Conservation (phyloP, 768 basidiomycete species). For the Termitomyces sp. region DNA sequence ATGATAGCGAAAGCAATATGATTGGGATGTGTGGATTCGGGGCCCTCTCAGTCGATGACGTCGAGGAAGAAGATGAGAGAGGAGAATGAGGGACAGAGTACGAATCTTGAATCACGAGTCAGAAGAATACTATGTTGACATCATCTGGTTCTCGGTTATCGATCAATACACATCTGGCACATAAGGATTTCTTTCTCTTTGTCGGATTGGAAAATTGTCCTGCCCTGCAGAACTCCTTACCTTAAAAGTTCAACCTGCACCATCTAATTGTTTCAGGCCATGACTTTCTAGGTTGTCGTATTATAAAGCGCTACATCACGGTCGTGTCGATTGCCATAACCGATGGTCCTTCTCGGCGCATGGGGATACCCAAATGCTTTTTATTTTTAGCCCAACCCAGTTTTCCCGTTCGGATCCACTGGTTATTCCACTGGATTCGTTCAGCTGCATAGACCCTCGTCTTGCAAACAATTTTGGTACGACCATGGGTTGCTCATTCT, state of each 20-base stretch:
- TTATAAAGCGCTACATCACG: too few species aligned
- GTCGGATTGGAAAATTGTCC: too few species aligned
- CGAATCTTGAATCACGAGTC: neutral
- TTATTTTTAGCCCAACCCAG: slow-evolving; percentile 14
- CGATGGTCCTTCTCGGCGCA: neutral
- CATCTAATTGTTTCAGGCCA: too few species aligned
- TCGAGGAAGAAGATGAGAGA: slow-evolving; percentile 10
- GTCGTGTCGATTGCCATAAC: too few species aligned
- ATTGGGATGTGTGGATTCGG: slow-evolving; percentile 29
- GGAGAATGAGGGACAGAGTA: neutral
- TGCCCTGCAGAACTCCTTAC: too few species aligned
- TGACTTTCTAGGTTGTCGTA: too few species aligned
- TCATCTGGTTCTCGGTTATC: too few species aligned
- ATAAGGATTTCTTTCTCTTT: too few species aligned
- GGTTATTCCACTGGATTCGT: slow-evolving; percentile 26
- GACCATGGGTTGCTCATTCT: slow-evolving; percentile 16
- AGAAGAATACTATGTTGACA: too few species aligned
- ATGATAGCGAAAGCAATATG: slow-evolving; percentile 21
- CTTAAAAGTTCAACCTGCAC: too few species aligned
- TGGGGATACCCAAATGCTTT: slow-evolving; percentile 15
- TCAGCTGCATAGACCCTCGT: slow-evolving; percentile 79
- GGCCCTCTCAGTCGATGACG: slow-evolving; percentile 32
- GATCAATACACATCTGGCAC: too few species aligned
- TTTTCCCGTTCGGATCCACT: slow-evolving; percentile 14
- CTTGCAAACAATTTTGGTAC: slow-evolving; percentile 66